Percentiles rank a stretch among this genome's conserved stretches.
phyloP scores from a whole-genome alignment of 805 yeast species.

The Priceomyces carsonii region DNA sequence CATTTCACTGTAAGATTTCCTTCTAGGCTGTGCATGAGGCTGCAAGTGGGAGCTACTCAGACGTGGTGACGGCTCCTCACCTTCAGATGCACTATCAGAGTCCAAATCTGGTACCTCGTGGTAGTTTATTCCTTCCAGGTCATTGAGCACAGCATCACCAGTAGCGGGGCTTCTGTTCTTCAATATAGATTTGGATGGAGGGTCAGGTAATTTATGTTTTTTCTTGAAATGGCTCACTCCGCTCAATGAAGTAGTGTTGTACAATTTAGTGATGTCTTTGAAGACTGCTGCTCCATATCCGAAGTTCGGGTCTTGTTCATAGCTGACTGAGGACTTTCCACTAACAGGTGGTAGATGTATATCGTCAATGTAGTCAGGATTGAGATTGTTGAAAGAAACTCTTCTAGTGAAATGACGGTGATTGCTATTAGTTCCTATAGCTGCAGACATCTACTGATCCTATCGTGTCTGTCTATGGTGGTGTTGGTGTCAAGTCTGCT shows the following conservation, averaged over 20 bases:
- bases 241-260: constrained; percentile 1
- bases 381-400: constrained; percentile 46
- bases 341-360: neutral
- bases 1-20: constrained; percentile 53
- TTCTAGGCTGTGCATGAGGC: constrained; percentile 18
- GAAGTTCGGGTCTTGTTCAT: constrained; percentile 15
- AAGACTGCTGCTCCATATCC: constrained; percentile 21
- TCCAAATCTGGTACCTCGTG: constrained; percentile 14
- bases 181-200: constrained; percentile 41
- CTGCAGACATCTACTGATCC: constrained; percentile 6
- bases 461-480: too few species aligned
- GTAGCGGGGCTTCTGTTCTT: constrained; percentile 35
- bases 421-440: constrained; percentile 2
- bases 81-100: constrained; percentile 6
- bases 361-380: constrained; percentile 29
- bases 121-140: constrained; percentile 14
- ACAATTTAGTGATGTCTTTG: constrained; percentile 18
- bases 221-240: constrained; percentile 8
- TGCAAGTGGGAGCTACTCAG: constrained; percentile 1
- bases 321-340: neutral
- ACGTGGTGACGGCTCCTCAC: constrained; percentile 2
- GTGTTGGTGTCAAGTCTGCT: too few species aligned
- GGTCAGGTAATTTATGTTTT: constrained; percentile 18
- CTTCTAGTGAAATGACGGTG: constrained; percentile 28
- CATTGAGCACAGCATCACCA: constrained; percentile 12